Evolutionary conservation across 345 rosid species (phyloP).

Genomic region (Trapa bicornis): DNA sequence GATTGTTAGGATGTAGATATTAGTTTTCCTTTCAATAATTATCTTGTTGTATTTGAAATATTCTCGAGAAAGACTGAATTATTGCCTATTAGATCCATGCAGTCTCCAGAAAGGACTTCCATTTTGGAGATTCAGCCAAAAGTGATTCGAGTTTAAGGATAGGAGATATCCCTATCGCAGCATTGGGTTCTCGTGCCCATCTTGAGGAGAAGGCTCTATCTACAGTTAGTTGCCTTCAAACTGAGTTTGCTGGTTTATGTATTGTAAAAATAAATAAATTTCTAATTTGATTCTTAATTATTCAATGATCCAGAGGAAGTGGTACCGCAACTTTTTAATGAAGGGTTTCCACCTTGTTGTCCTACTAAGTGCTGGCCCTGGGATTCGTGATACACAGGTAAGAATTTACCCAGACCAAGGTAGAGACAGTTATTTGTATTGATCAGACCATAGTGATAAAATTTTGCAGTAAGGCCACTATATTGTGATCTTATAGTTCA

Average conservation of each 20-base stretch:
- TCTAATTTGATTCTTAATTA: neutral
- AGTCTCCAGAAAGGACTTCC: conserved; percentile 46
- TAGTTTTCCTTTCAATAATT: neutral
- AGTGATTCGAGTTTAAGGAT: conserved; percentile 28
- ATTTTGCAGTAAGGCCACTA: neutral
- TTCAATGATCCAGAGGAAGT: conserved; percentile 63
- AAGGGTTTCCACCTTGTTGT: conserved; percentile 96
- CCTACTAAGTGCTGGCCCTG: conserved; percentile 78
- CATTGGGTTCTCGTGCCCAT: conserved; percentile 98
- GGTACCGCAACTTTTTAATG: conserved; percentile 95
- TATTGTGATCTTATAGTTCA: neutral
- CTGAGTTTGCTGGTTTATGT: neutral
- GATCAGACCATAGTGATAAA: neutral
- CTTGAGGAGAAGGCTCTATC: conserved; percentile 94
- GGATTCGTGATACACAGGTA: conserved; percentile 96
- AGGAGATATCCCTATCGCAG: conserved; percentile 67
- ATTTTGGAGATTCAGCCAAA: conserved; percentile 32
- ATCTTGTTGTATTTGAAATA: neutral
- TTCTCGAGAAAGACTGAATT: conserved; percentile 16
- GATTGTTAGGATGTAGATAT: neutral
- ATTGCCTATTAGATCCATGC: conserved; percentile 20
- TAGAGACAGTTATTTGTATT: neutral
- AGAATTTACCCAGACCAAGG: neutral
- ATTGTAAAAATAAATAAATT: conserved; percentile 2
- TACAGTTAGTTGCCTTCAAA: conserved; percentile 43